Evolutionary conservation across 306 rosid genomes (phyloP), one percentile per base, ranked within the genome.

Genomic region (Aeschynomene evenia): DNA sequence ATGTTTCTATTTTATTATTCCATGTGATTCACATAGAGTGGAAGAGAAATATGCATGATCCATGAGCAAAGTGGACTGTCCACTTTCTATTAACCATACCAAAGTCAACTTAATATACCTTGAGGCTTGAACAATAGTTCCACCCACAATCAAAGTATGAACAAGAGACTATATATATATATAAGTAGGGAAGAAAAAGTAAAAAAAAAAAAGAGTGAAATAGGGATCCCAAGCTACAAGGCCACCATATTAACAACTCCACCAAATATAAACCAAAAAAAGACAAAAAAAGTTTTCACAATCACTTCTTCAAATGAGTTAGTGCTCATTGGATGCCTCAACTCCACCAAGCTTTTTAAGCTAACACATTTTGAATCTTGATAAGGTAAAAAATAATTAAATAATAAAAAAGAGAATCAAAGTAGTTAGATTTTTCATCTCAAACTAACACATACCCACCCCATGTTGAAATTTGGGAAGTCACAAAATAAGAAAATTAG

Each of bases 371-470:
- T 70, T 40, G 13, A 72, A 61, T 29, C 13, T 4, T 34, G 57
- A 24, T 64, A 57, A 56, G 9, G 20, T 24, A 53, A 76, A 37
- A 37, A 9, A 16, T 55, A 66, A n/a, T n/a, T n/a, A n/a, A n/a
- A n/a, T n/a, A n/a, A n/a, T n/a, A n/a, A n/a, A n/a, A n/a, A n/a
- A n/a, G n/a, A n/a, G n/a, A n/a, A n/a, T n/a, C n/a, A n/a, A 70
- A 70, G 81, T 73, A 9, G 85, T 63, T 76, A 58, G 51, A 57
- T 50, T 65, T 50, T 65, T 76, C 50, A 62, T 62, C 36, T 62
- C 36, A 56, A 73, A 78, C 85, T 63, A 80, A 76, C n/a, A n/a
- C n/a, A n/a, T 55, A 80, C 83, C 84, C 81, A 84, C 76, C 79
- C 68, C 68, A 8, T 59, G 78, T 80, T 86, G 80, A 84, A 79